A percentile compares a stretch with the other conserved stretches of the same genome.
Conservation (phyloP, 257 asterid species). For the Primulina tabacum region DNA sequence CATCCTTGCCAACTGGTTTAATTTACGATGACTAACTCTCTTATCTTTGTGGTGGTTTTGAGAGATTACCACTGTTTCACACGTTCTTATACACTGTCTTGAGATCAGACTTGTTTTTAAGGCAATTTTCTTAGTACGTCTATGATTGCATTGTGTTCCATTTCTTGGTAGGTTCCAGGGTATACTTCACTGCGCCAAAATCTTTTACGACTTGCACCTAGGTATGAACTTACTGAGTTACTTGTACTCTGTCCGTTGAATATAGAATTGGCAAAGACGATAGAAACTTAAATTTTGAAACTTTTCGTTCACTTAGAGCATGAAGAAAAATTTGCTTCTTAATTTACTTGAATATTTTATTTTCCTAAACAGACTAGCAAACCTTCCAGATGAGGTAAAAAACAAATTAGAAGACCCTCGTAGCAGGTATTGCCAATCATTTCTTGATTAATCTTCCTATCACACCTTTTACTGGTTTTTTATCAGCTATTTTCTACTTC, state of each 20-base stretch:
- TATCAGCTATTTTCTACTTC: neutral
- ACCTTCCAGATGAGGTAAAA: slow-evolving; percentile 67
- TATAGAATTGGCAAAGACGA: neutral
- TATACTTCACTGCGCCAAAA: slow-evolving; percentile 61
- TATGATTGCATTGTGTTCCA: slow-evolving; percentile 7
- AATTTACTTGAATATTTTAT: slow-evolving; percentile 14
- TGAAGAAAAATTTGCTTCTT: slow-evolving; percentile 21
- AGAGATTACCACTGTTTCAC: neutral
- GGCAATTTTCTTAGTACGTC: neutral
- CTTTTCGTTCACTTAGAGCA: slow-evolving; percentile 8
- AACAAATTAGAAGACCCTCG: slow-evolving; percentile 65
- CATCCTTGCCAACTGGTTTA: neutral
- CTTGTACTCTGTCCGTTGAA: neutral
- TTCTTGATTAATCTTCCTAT: slow-evolving; percentile 8
- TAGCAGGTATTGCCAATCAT: slow-evolving; percentile 54
- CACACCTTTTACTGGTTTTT: slow-evolving; percentile 13
- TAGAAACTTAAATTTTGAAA: slow-evolving; percentile 5
- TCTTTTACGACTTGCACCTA: slow-evolving; percentile 77
- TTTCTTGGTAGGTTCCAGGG: slow-evolving; percentile 70
- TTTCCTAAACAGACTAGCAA: slow-evolving; percentile 60
- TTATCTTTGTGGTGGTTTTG: neutral
- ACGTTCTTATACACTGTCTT: neutral
- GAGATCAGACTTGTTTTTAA: neutral
- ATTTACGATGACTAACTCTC: no score
- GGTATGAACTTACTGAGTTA: slow-evolving; percentile 42